Percentiles rank a stretch among this genome's conserved stretches.
phyloP scores from a whole-genome alignment of 208 protist species.

The Crithidia bombi region DNA sequence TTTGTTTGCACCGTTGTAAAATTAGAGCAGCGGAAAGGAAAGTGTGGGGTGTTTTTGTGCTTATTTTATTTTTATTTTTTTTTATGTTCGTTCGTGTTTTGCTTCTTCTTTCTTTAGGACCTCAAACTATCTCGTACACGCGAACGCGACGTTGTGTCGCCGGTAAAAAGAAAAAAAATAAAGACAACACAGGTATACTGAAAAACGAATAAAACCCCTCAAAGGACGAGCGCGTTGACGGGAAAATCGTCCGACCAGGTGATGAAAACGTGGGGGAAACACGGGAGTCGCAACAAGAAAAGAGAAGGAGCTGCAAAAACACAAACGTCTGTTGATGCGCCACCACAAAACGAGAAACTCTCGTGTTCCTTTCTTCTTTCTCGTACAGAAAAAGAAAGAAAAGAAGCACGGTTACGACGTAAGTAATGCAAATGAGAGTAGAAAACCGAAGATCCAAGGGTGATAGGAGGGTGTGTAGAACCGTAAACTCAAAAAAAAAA shows the following conservation, averaged over 20 bases:
- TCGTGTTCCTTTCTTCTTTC: not conserved
- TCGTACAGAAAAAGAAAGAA: not conserved
- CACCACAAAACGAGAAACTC: not conserved
- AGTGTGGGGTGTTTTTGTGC: not conserved
- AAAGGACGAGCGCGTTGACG: too few relatives aligned
- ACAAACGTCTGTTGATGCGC: not conserved
- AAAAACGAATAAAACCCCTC: too few relatives aligned
- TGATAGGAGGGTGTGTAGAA: not conserved
- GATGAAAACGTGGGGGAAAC: too few relatives aligned
- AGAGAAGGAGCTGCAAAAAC: not conserved
- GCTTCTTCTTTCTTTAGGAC: conserved; percentile 7
- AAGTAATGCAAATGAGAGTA: not conserved
- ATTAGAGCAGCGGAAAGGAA: not conserved
- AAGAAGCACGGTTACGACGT: not conserved
- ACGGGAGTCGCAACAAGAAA: not conserved
- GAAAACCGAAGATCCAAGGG: not conserved
- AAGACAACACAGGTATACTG: not conserved
- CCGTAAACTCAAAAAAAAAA: not conserved
- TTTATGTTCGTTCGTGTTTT: conserved; percentile 1
- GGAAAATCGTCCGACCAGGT: too few relatives aligned
- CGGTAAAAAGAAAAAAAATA: not conserved
- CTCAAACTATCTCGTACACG: not conserved
- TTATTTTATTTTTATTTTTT: not conserved
- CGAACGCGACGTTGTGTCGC: not conserved
- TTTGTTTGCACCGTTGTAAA: not conserved